A percentile compares a stretch with the other conserved stretches of the same genome.
These are phyloP conservation scores for Sporisorium scitamineum DNA, from an alignment of 1,284 basidiomycete genomes.

Conservation along the genomic window DNA sequence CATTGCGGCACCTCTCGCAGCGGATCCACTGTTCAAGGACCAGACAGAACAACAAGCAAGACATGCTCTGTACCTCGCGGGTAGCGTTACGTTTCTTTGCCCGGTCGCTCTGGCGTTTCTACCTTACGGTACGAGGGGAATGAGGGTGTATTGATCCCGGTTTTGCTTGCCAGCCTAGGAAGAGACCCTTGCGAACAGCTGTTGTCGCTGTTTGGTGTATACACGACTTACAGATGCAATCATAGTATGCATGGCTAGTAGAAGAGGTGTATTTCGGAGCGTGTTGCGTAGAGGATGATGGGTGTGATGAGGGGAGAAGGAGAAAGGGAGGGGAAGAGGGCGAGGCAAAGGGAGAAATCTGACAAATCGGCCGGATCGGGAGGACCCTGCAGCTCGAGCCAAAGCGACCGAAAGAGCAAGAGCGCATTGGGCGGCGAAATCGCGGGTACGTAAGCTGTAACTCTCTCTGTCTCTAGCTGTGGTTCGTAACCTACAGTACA, in stretches of 20 bases:
- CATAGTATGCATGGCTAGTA: neutral
- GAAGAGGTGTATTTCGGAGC: neutral
- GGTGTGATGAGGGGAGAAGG: neutral
- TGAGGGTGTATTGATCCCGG: conserved; percentile 37
- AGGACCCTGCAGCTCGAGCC: neutral
- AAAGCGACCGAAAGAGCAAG: too few species aligned
- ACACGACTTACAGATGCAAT: neutral
- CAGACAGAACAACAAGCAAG: conserved; percentile 37
- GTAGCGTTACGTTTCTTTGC: conserved; percentile 53
- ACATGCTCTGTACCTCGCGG: conserved; percentile 58
- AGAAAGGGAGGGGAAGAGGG: neutral
- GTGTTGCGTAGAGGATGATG: neutral
- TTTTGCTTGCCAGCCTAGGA: neutral
- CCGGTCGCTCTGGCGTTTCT: conserved; percentile 55
- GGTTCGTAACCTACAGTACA: too few species aligned
- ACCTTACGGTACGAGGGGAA: conserved; percentile 58
- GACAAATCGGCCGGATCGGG: too few species aligned
- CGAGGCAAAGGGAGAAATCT: neutral
- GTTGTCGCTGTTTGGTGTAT: neutral
- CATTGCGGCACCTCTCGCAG: conserved; percentile 70
- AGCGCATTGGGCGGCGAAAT: too few species aligned
- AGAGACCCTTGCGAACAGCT: neutral
- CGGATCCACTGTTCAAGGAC: conserved; percentile 76
- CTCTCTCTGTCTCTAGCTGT: too few species aligned
- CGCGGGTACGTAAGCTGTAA: too few species aligned